Evolutionary conservation across 495 filamentous ascomycete genomes (phyloP).

Genomic region (Annulohypoxylon maeteangense): DNA sequence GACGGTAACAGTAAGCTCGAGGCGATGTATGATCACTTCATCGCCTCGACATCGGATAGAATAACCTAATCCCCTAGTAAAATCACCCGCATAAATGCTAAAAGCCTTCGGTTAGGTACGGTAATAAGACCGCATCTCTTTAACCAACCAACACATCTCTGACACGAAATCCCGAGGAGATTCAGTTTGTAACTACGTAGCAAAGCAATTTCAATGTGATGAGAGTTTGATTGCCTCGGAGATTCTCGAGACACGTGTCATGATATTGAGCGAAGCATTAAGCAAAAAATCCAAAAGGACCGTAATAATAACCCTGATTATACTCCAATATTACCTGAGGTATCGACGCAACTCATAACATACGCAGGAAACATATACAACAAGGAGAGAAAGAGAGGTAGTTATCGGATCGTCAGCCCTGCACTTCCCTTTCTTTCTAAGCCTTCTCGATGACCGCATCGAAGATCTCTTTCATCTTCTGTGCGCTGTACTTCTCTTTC

Average conservation of each 20-base stretch:
- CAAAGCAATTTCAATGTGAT: neutral
- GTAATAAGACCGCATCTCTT: neutral
- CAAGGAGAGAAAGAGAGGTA: constrained; percentile 1
- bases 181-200: neutral
- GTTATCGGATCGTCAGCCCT: constrained; percentile 2
- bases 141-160: constrained; percentile 10
- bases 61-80: neutral
- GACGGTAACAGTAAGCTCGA: neutral
- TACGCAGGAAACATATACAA: neutral
- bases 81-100: constrained; percentile 16
- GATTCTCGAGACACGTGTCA: constrained; percentile 18
- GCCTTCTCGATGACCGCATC: constrained; percentile 64
- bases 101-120: constrained; percentile 9
- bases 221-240: constrained; percentile 2
- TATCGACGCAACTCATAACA: constrained; percentile 36
- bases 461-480: constrained; percentile 72
- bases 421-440: constrained; percentile 27
- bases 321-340: constrained; percentile 42
- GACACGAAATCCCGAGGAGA: neutral
- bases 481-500: constrained; percentile 81
- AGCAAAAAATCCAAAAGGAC: neutral
- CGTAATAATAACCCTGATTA: constrained; percentile 34
- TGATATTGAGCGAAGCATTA: constrained; percentile 18
- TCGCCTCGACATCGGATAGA: constrained; percentile 9
- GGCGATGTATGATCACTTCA: constrained; percentile 17